A percentile compares a stretch with the other conserved stretches of the same genome.
These are phyloP conservation scores for Suhomyces panamericanus DNA, from an alignment of 1,139 yeast species.

Conservation along the genomic window DNA sequence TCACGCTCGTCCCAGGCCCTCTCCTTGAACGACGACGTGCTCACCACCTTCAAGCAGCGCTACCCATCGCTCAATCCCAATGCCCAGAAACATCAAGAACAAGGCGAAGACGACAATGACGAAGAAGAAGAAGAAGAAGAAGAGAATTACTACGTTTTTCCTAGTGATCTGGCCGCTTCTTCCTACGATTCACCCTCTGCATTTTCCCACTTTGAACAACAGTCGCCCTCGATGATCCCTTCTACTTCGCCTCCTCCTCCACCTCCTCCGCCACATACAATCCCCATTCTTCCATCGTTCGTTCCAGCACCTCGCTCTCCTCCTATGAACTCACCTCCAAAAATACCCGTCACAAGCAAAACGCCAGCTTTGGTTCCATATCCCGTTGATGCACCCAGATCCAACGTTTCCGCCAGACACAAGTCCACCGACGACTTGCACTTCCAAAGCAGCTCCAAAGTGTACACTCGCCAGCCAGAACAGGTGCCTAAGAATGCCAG, in stretches of 20 bases:
- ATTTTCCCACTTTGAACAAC: background rate
- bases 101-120: background rate
- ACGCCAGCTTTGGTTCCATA: constrained; percentile 6
- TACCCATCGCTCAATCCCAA: constrained; percentile 10
- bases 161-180: constrained; percentile 4
- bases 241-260: constrained; percentile 5
- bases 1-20: constrained; percentile 1
- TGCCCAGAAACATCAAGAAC: too few species aligned
- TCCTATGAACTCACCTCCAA: constrained; percentile 17
- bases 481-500: constrained; percentile 1
- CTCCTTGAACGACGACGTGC: constrained; percentile 5
- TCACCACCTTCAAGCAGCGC: constrained; percentile 10
- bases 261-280: constrained; percentile 6
- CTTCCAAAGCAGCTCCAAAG: constrained; percentile 3
- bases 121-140: constrained; percentile 1
- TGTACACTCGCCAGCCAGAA: background rate
- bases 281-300: constrained; percentile 2
- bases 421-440: constrained; percentile 3
- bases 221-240: background rate
- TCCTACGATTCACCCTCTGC: background rate
- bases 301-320: constrained; percentile 15
- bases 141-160: constrained; percentile 5
- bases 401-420: background rate
- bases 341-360: background rate
- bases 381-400: constrained; percentile 8